Percentiles rank a stretch among this genome's conserved stretches.
phyloP scores from a whole-genome alignment of 176 grass and related monocot genomes.

The Avena eriantha region DNA sequence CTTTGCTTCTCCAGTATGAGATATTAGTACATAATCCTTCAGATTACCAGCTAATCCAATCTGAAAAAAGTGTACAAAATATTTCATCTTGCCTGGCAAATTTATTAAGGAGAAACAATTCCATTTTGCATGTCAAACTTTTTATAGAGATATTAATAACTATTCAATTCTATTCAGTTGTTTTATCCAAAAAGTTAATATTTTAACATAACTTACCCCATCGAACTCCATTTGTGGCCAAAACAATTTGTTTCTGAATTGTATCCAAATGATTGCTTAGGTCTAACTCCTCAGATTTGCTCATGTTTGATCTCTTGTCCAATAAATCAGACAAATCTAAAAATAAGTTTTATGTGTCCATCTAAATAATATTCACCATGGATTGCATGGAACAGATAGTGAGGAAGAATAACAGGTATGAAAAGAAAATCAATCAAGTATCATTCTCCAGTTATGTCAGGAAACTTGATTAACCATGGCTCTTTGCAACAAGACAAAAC shows the following conservation, averaged over 20 bases:
- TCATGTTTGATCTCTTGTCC: neutral
- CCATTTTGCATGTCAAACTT: neutral
- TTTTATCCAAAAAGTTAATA: neutral
- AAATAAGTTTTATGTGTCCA: neutral
- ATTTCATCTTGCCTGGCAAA: neutral
- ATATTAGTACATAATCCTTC: slow-evolving; percentile 68
- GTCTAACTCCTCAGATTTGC: neutral
- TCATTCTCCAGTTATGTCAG: slow-evolving; percentile 3
- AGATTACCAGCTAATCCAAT: slow-evolving; percentile 92
- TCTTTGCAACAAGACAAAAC: slow-evolving; percentile 28
- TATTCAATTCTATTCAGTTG: slow-evolving; percentile 7
- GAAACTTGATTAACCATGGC: neutral
- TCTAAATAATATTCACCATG: neutral
- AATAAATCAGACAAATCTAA: neutral
- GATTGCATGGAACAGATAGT: neutral
- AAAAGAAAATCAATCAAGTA: slow-evolving; percentile 11
- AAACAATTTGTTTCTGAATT: neutral
- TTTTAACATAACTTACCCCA: neutral
- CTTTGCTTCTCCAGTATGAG: slow-evolving; percentile 65
- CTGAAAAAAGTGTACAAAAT: slow-evolving; percentile 48
- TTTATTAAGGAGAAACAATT: slow-evolving; percentile 1
- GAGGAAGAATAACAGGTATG: neutral
- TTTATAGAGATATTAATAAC: neutral
- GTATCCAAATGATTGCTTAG: slow-evolving; percentile 13
- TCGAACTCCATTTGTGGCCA: neutral